Evolutionary conservation across 441 rosid species (phyloP), one percentile per base, ranked within the genome.

Genomic region (Erodium moschatum): DNA sequence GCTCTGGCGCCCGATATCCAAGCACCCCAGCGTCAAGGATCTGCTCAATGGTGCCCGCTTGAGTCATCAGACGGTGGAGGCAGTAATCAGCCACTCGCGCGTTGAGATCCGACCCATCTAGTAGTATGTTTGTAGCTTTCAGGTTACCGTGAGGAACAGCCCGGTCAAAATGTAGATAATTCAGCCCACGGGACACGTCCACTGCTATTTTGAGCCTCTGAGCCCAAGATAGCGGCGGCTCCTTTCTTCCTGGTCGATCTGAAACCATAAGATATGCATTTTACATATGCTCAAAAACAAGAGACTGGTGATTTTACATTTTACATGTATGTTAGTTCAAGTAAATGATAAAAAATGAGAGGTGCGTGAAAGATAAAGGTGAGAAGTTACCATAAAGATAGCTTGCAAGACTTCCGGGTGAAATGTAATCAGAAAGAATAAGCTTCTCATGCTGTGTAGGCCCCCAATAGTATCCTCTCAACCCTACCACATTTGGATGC

Each of bases 391-490:
- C 99, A 62, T 91, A 94, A 69, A 94, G 93, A 84, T 88, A 94
- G 90, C 88, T 87, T 33, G 97, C 91, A 18, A 94, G 99, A 79
- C 97, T 94, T 80, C 99, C 99, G 50, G 97, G 96, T 2, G 94
- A 85, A 70, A 94, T 84, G 62, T 82, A 91, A 81, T 94, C 99
- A 0, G 97, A 94, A 68, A 94, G 89, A 81, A 94, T 91, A 75
- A 94, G 94, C 85, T 94, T 94, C 80, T 94, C 99, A 58, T 94
- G 99, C 75, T 88, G 97, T 12, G 97, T 91, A 7, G 97, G 99
- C 27, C 99, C 99, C 99, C 99, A 94, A 65, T 94, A 94, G 85
- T 94, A 94, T 13, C 99, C 99, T 80, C 90, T 79, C 75, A 94
- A 84, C 58, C 96, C 92, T 52, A 91, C 99, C 33, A 94, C 99